Evolutionary conservation across 2,329 filamentous ascomycete genomes (phyloP).

Genomic region (Amesomyces nigricolor): DNA sequence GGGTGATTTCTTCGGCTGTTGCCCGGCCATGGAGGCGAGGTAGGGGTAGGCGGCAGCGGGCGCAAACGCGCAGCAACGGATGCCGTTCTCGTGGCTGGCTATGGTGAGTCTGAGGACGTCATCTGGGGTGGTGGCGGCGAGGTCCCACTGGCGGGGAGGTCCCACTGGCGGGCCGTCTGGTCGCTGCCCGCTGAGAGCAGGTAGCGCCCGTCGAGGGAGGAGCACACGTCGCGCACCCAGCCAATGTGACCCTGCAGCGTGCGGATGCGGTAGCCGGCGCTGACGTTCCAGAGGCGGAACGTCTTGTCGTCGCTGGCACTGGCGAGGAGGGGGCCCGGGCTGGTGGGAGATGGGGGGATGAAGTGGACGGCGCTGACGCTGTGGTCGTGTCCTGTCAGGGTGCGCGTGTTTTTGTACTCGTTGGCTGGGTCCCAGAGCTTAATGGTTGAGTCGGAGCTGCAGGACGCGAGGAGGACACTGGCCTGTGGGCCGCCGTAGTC

Average conservation of each 20-base stretch:
- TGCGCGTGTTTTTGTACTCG: constrained; percentile 91
- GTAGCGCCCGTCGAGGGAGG: constrained; percentile 76
- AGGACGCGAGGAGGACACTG: constrained; percentile 70
- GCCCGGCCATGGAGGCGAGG: constrained; percentile 67
- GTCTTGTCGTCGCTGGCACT: constrained; percentile 81
- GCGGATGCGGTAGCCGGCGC: constrained; percentile 84
- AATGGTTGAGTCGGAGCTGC: constrained; percentile 84
- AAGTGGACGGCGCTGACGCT: constrained; percentile 85
- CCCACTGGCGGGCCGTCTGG: constrained; percentile 84
- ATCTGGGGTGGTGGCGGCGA: constrained; percentile 61
- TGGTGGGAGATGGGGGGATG: constrained; percentile 73
- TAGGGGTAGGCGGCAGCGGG: constrained; percentile 70
- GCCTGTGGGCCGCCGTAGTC: constrained; percentile 84
- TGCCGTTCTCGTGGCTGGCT: constrained; percentile 73
- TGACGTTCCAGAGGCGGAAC: constrained; percentile 84
- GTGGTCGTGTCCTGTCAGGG: constrained; percentile 88
- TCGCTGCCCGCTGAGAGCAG: constrained; percentile 79
- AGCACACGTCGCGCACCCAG: constrained; percentile 82
- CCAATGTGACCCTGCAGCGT: constrained; percentile 78
- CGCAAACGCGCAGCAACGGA: constrained; percentile 70
- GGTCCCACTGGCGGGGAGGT: constrained; percentile 78
- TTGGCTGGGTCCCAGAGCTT: constrained; percentile 91
- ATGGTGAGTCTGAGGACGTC: constrained; percentile 61
- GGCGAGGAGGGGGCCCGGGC: constrained; percentile 75
- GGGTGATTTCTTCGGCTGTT: constrained; percentile 59